Base-by-base conservation (phyloP, 345 rosid genomes). In the Populus deltoides region DNA sequence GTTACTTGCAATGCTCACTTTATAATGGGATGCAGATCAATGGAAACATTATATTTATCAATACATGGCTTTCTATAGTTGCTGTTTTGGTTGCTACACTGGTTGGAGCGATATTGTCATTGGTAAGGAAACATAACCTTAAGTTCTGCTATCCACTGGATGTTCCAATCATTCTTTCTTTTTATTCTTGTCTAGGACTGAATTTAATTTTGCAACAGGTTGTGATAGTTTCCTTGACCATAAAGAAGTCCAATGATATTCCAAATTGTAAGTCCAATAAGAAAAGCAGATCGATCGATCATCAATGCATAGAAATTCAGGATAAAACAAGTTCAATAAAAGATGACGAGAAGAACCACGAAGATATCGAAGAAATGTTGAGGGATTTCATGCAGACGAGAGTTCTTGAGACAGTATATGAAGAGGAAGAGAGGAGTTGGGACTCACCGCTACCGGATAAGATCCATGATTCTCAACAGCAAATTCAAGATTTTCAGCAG, bases 331-430 rank as follows among this genome's bases (percentile, higher is more conserved):
- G 62, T 35, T 53, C 35, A 6, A 55, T 35, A n/a, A 62, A 83
- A 73, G 68, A 38, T 27, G 63, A 53, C 1, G 61, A 57, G 5
- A 51, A 62, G 25, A 45, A 47, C 12, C 71, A 67, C 29, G 77
- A 61, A 2, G 80, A 63, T 18, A 74, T 55, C 51, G 85, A 80
- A 4, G 63, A 82, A 13, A 47, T 75, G 10, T 61, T 80, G 77
- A 80, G 55, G 59, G 81, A 86, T n/a, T 86, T 86, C 33, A 81
- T 76, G 83, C 83, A 79, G 63, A 78, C 9, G 76, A 79, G 77
- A 74, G 79, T 74, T 8, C 83, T 83, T 24, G 80, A 78, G 10
- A 81, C 81, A 17, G 84, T 81, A 65, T 72, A 78, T 29, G 81
- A 80, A 61, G 82, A 80, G n/a, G 84, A 83, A 51, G 84, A 85